phyloP scores from a whole-genome alignment of 768 basidiomycete genomes.

The Kwoniella dendrophila region DNA sequence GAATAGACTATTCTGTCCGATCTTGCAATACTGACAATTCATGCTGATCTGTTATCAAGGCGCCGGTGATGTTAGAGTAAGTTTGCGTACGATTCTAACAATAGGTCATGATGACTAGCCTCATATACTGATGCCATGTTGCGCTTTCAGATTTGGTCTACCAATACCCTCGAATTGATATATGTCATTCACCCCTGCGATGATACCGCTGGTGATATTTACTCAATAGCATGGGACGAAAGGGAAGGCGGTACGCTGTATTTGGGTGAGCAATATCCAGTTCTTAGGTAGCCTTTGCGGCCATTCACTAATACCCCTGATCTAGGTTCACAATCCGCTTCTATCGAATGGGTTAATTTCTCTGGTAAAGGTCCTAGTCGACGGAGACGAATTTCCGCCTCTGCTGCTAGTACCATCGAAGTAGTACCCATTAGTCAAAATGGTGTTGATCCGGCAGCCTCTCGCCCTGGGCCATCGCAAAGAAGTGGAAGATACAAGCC shows the following conservation, averaged over 20 bases:
- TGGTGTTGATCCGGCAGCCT: slow-evolving; percentile 7
- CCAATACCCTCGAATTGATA: slow-evolving; percentile 66
- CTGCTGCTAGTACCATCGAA: slow-evolving; percentile 28
- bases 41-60: slow-evolving; percentile 59
- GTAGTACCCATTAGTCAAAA: slow-evolving; percentile 28
- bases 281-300: neutral
- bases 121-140: neutral
- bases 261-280: slow-evolving; percentile 60
- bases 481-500: slow-evolving; percentile 54
- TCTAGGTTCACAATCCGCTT: slow-evolving; percentile 77
- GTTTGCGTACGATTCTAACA: slow-evolving; percentile 37
- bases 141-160: slow-evolving; percentile 75
- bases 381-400: slow-evolving; percentile 28
- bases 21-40: no score
- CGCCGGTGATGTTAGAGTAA: slow-evolving; percentile 81
- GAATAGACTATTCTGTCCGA: no score
- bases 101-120: neutral
- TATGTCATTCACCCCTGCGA: slow-evolving; percentile 80
- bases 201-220: slow-evolving; percentile 80
- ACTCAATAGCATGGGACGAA: slow-evolving; percentile 78
- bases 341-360: slow-evolving; percentile 84
- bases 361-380: slow-evolving; percentile 31
- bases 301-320: neutral
- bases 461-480: slow-evolving; percentile 20
- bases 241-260: slow-evolving; percentile 68